phyloP scores from a whole-genome alignment of 768 basidiomycete species.

The Pisolithus marmoratus region DNA sequence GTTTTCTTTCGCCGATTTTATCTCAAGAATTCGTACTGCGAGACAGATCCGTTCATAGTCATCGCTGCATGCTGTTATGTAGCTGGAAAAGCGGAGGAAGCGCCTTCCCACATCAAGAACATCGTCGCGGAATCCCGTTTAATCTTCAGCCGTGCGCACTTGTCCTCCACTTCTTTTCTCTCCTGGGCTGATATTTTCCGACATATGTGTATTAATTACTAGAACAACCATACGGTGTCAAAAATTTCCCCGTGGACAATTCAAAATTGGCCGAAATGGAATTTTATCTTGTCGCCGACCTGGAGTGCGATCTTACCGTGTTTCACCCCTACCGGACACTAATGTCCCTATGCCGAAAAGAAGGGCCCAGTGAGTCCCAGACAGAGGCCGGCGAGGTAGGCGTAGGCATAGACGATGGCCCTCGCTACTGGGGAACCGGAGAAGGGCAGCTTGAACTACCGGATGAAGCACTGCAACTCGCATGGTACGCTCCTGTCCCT shows the following conservation, averaged over 20 bases:
- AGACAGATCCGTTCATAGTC: slow-evolving; percentile 92
- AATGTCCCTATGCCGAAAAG: slow-evolving; percentile 64
- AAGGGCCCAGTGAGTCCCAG: slow-evolving; percentile 34
- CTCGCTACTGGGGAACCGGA: slow-evolving; percentile 75
- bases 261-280: slow-evolving; percentile 97
- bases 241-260: slow-evolving; percentile 82
- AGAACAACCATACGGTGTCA: slow-evolving; percentile 67
- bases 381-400: slow-evolving; percentile 56
- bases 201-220: neutral
- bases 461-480: slow-evolving; percentile 77
- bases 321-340: slow-evolving; percentile 96
- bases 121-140: slow-evolving; percentile 78
- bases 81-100: slow-evolving; percentile 96
- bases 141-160: slow-evolving; percentile 62
- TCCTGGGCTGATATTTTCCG: neutral
- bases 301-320: slow-evolving; percentile 89
- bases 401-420: slow-evolving; percentile 47
- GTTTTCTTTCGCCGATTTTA: slow-evolving; percentile 98
- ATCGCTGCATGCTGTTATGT: slow-evolving; percentile 93
- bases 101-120: slow-evolving; percentile 90
- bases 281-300: slow-evolving; percentile 94
- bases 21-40: slow-evolving; percentile 90
- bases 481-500: slow-evolving; percentile 57
- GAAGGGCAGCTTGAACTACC: slow-evolving; percentile 73
- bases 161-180: neutral